These are phyloP conservation scores for Cyclotella atomus DNA, from an alignment of 108 stramenopile species.

Conservation along the genomic window DNA sequence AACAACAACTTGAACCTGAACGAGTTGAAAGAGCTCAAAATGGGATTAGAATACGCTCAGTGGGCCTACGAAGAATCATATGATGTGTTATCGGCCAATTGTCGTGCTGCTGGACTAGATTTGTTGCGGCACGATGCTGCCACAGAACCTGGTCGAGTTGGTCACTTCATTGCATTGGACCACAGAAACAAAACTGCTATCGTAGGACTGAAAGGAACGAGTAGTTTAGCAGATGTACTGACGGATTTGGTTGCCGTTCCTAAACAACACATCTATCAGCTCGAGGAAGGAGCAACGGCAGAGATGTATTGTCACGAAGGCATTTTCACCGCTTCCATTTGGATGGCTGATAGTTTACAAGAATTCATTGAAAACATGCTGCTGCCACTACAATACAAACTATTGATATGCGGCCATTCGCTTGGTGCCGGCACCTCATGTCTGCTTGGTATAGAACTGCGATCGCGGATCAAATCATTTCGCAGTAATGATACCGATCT, in stretches of 20 bases:
- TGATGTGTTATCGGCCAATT: not conserved
- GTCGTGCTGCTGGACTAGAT: slow-evolving; percentile 1
- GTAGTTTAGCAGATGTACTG: slow-evolving; percentile 57
- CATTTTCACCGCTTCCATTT: slow-evolving; percentile 40
- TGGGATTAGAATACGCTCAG: not conserved
- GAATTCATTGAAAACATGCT: slow-evolving; percentile 53
- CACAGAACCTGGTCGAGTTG: slow-evolving; percentile 42
- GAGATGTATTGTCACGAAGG: slow-evolving; percentile 63
- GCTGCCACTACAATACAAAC: slow-evolving; percentile 53
- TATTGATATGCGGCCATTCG: slow-evolving; percentile 55
- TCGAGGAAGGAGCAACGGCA: slow-evolving; percentile 16
- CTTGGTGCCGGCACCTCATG: slow-evolving; percentile 62
- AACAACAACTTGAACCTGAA: not conserved
- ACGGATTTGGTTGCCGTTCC: slow-evolving; percentile 54
- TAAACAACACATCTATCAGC: slow-evolving; percentile 32
- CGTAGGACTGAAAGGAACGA: slow-evolving; percentile 67
- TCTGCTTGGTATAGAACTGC: slow-evolving; percentile 48
- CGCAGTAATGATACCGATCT: slow-evolving; percentile 7
- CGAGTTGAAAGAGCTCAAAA: slow-evolving; percentile 10
- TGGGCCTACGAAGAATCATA: slow-evolving; percentile 1
- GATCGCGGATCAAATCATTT: slow-evolving; percentile 40
- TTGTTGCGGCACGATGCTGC: slow-evolving; percentile 38
- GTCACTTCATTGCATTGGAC: slow-evolving; percentile 41
- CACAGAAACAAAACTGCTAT: slow-evolving; percentile 41
- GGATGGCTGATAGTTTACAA: slow-evolving; percentile 47